Conservation (phyloP, 75 land plant species). For the Selaginella moellendorffii region DNA sequence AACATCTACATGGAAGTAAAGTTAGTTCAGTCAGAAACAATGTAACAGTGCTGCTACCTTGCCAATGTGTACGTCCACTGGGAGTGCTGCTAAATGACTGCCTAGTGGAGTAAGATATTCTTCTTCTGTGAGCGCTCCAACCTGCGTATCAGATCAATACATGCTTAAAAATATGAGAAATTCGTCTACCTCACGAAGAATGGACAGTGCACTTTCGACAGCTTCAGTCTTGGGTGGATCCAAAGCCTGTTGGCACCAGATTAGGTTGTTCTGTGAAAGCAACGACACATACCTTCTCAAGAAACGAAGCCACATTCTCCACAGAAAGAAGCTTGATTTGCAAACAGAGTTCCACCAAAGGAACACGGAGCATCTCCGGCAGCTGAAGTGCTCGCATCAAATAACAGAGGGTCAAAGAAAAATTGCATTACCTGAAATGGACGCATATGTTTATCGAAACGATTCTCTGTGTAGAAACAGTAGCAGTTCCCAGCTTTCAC, state of each 20-base stretch:
- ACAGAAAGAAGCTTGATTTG: slow-evolving; percentile 74
- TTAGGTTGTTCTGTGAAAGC: too few species aligned
- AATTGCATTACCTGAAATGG: slow-evolving; percentile 65
- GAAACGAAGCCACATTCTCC: slow-evolving; percentile 44
- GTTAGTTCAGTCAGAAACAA: too few species aligned
- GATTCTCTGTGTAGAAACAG: slow-evolving; percentile 59
- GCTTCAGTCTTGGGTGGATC: slow-evolving; percentile 71
- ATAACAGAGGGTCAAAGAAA: neutral
- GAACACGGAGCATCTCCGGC: slow-evolving; percentile 88
- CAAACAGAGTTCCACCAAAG: slow-evolving; percentile 73
- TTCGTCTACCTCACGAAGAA: slow-evolving; percentile 76
- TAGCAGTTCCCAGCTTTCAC: slow-evolving; percentile 75
- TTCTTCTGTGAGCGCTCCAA: slow-evolving; percentile 67
- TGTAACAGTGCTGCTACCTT: too few species aligned
- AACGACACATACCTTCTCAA: too few species aligned
- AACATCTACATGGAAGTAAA: slow-evolving; percentile 68
- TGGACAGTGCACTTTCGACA: slow-evolving; percentile 50
- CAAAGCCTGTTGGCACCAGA: slow-evolving; percentile 39
- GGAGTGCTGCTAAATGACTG: slow-evolving; percentile 83
- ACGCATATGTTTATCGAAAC: slow-evolving; percentile 65
- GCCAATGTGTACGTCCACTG: slow-evolving; percentile 82
- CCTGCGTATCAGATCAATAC: slow-evolving; percentile 26
- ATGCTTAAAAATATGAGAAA: neutral
- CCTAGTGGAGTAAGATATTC: slow-evolving; percentile 81
- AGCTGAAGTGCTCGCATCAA: slow-evolving; percentile 26